Conservation (phyloP, 2,329 filamentous ascomycete genomes). For the Endoconidiophora polonica region DNA sequence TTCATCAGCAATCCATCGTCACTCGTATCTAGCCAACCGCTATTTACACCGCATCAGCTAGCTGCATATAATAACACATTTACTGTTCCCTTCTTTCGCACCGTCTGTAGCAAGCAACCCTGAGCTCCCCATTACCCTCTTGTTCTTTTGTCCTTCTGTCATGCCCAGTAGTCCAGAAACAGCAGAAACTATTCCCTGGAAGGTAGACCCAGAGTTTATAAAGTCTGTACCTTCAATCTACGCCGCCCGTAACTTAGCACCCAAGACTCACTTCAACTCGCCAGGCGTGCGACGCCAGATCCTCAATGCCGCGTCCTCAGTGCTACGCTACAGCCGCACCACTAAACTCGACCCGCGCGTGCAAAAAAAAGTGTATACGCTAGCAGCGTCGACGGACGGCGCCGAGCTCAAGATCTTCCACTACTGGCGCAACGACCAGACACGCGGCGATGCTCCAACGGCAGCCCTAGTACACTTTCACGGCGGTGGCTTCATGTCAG, state of each 20-base stretch:
- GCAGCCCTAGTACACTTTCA: slow-evolving; percentile 24
- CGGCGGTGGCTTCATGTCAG: slow-evolving; percentile 25
- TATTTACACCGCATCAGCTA: too few species aligned
- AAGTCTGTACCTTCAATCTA: slow-evolving; percentile 1
- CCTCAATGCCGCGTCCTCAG: slow-evolving; percentile 5
- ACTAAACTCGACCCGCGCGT: slow-evolving; percentile 1
- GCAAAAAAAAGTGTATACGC: neutral
- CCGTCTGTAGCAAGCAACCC: neutral
- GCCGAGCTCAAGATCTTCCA: slow-evolving; percentile 5
- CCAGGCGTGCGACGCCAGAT: slow-evolving; percentile 4
- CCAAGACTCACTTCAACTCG: neutral
- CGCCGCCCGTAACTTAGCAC: neutral
- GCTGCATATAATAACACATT: neutral
- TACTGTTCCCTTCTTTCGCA: neutral
- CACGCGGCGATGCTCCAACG: slow-evolving; percentile 1
- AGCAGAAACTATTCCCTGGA: slow-evolving; percentile 1
- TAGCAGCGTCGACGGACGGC: slow-evolving; percentile 2
- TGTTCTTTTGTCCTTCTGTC: neutral
- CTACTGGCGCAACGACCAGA: neutral
- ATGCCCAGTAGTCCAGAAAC: neutral
- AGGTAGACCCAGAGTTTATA: slow-evolving; percentile 1
- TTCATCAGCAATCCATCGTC: too few species aligned
- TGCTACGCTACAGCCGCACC: slow-evolving; percentile 5
- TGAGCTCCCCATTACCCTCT: neutral
- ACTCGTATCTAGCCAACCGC: too few species aligned